Conservation (phyloP, 257 asterid species). For the Plectranthus barbatus region DNA sequence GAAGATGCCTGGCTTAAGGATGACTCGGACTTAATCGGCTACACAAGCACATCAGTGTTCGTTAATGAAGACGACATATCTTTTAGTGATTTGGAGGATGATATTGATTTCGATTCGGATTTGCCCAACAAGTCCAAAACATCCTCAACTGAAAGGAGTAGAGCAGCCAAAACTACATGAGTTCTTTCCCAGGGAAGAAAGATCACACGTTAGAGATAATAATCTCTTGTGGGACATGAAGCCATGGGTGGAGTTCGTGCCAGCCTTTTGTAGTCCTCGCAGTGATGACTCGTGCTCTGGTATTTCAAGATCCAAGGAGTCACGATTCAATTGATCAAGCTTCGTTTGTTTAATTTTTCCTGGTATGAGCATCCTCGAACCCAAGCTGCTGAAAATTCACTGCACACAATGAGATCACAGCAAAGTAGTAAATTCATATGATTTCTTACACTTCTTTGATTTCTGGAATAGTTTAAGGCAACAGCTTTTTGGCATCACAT, state of each 20-base stretch:
- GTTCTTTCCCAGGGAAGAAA: neutral
- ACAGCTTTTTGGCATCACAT: constrained; percentile 3
- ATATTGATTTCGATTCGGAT: constrained; percentile 39
- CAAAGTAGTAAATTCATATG: constrained; percentile 9
- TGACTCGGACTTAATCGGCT: constrained; percentile 61
- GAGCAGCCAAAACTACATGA: constrained; percentile 27
- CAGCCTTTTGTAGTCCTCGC: neutral
- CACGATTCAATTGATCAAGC: neutral
- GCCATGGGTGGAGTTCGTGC: constrained; percentile 6
- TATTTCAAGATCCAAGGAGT: constrained; percentile 7
- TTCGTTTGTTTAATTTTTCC: neutral
- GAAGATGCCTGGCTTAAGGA: constrained; percentile 80
- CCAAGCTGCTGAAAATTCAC: constrained; percentile 1
- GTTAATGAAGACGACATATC: constrained; percentile 85
- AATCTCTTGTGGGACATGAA: constrained; percentile 7
- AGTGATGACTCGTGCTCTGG: neutral
- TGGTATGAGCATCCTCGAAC: constrained; percentile 4
- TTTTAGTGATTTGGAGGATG: constrained; percentile 96
- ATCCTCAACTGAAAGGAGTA: constrained; percentile 26
- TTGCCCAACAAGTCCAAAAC: constrained; percentile 43
- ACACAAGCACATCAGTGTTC: constrained; percentile 24
- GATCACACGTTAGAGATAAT: neutral
- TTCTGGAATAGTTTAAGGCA: constrained; percentile 15
- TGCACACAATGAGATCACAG: constrained; percentile 6
- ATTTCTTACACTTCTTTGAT: neutral